phyloP scores from a whole-genome alignment of 495 filamentous ascomycete species.

The Aspergillus biplanus region DNA sequence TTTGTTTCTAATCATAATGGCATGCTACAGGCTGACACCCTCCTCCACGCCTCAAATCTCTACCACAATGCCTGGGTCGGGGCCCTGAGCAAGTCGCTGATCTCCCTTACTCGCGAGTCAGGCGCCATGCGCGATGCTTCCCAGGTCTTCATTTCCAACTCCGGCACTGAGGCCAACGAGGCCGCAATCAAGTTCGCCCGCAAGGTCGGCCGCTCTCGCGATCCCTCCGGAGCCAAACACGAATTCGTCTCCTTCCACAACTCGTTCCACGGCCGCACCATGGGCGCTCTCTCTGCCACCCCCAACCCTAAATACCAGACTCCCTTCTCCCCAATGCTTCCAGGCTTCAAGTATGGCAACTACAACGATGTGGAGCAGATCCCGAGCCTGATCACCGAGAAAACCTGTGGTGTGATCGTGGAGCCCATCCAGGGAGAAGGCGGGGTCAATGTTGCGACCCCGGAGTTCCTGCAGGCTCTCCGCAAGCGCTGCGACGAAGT shows the following conservation, averaged over 20 bases:
- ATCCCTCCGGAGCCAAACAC: slow-evolving; percentile 72
- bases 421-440: slow-evolving; percentile 99
- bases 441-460: slow-evolving; percentile 80
- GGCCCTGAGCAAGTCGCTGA: slow-evolving; percentile 80
- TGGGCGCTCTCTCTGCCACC: slow-evolving; percentile 89
- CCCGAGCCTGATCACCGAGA: slow-evolving; percentile 71
- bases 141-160: slow-evolving; percentile 93
- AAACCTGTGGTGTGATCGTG: slow-evolving; percentile 92
- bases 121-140: slow-evolving; percentile 80
- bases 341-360: slow-evolving; percentile 84
- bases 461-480: slow-evolving; percentile 78
- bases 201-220: slow-evolving; percentile 77
- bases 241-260: slow-evolving; percentile 88
- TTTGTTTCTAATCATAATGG: slow-evolving; percentile 20
- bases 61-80: slow-evolving; percentile 97
- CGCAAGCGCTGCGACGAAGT: slow-evolving; percentile 82
- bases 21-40: slow-evolving; percentile 61
- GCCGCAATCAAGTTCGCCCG: slow-evolving; percentile 96
- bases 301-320: slow-evolving; percentile 99
- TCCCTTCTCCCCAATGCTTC: slow-evolving; percentile 93
- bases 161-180: slow-evolving; percentile 93
- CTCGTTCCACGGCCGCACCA: slow-evolving; percentile 95
- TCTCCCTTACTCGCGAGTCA: slow-evolving; percentile 71
- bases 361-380: slow-evolving; percentile 81
- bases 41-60: slow-evolving; percentile 90